Conservation (phyloP, 1,284 basidiomycete species). For the Apiotrichum mycotoxinovorans region DNA sequence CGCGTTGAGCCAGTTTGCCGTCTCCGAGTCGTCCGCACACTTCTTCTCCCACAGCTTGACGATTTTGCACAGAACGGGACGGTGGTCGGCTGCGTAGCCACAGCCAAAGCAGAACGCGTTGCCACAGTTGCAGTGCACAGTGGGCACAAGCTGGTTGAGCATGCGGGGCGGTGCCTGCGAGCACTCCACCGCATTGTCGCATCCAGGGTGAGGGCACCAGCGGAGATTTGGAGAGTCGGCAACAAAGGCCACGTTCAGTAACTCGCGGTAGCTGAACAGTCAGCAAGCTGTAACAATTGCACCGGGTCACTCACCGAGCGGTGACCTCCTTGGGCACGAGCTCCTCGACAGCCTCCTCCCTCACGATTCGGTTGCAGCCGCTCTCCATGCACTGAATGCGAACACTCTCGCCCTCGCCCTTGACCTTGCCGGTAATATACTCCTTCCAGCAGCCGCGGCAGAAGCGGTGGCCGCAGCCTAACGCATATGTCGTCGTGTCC, state of each 20-base stretch:
- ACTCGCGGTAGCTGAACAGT: slow-evolving; percentile 67
- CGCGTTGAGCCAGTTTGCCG: slow-evolving; percentile 98
- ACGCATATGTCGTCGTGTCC: slow-evolving; percentile 57
- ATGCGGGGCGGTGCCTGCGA: slow-evolving; percentile 69
- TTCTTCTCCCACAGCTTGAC: slow-evolving; percentile 95
- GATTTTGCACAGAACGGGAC: slow-evolving; percentile 83
- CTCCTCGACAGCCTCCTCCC: slow-evolving; percentile 53
- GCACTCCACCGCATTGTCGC: slow-evolving; percentile 84
- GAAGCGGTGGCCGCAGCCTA: slow-evolving; percentile 76
- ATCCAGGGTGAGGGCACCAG: slow-evolving; percentile 76
- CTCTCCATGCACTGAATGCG: slow-evolving; percentile 89
- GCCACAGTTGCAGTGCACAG: slow-evolving; percentile 69
- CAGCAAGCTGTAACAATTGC: neutral
- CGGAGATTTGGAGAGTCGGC: slow-evolving; percentile 76
- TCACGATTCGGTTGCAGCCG: slow-evolving; percentile 72
- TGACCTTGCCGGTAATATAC: slow-evolving; percentile 81
- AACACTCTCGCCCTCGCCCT: slow-evolving; percentile 79
- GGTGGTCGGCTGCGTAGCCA: slow-evolving; percentile 76
- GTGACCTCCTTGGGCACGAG: slow-evolving; percentile 50
- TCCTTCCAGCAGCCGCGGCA: slow-evolving; percentile 84
- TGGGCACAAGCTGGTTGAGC: slow-evolving; percentile 78
- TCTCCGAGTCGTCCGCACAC: slow-evolving; percentile 95
- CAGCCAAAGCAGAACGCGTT: slow-evolving; percentile 92
- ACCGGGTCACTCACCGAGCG: slow-evolving; percentile 49
- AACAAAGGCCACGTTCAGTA: slow-evolving; percentile 87